Conservation (phyloP, 345 rosid genomes). For the Euphorbia lathyris region DNA sequence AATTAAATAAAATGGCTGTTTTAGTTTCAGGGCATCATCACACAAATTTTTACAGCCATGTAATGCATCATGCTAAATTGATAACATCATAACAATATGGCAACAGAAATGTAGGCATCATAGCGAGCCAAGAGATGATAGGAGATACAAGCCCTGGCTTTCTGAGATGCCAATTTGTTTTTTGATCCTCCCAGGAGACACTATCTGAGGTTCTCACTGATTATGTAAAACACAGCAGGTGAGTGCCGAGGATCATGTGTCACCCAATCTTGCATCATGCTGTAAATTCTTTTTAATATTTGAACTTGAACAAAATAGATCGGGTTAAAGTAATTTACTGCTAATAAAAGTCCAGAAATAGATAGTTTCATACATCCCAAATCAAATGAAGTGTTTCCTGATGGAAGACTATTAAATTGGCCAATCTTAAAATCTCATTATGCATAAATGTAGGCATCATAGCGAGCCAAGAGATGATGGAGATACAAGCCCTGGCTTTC, state of each 20-base stretch:
- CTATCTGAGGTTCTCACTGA: neutral
- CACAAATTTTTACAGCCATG: neutral
- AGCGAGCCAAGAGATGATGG: constrained; percentile 16
- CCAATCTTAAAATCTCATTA: neutral
- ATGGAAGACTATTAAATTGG: neutral
- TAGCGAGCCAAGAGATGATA: constrained; percentile 17
- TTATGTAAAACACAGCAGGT: neutral
- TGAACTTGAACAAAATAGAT: neutral
- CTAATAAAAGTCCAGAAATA: neutral
- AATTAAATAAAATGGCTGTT: neutral
- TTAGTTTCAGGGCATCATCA: neutral
- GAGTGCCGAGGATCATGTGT: neutral
- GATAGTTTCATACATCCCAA: neutral
- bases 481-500: constrained; percentile 10
- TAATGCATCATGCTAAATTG: neutral
- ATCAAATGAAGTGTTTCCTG: neutral
- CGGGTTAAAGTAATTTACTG: neutral
- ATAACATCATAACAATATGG: constrained; percentile 1
- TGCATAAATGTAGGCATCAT: constrained; percentile 8
- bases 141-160: constrained; percentile 7
- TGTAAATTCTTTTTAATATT: neutral
- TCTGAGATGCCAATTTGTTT: constrained; percentile 13
- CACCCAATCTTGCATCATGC: neutral
- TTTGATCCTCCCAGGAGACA: constrained; percentile 7
- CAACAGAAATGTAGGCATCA: constrained; percentile 7